phyloP scores from a whole-genome alignment of 305 asterid species.

The Euphrasia arctica region DNA sequence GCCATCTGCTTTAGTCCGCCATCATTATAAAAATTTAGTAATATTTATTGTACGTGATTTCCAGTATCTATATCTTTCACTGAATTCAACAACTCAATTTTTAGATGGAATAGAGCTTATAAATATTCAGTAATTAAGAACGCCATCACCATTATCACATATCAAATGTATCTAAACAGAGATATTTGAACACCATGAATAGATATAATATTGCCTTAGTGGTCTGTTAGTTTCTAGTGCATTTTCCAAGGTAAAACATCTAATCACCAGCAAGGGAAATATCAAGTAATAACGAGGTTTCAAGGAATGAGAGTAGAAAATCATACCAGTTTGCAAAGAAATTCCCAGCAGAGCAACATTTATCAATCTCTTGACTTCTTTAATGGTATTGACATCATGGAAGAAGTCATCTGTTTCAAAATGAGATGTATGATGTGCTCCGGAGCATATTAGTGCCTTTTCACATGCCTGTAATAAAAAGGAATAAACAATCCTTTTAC shows the following conservation, averaged over 20 bases:
- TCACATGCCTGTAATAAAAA: constrained; percentile 60
- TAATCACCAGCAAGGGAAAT: constrained; percentile 15
- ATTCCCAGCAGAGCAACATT: constrained; percentile 45
- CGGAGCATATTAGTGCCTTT: constrained; percentile 47
- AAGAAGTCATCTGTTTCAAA: constrained; percentile 29
- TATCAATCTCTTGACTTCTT: constrained; percentile 55
- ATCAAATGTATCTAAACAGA: constrained; percentile 8
- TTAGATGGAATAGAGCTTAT: no score
- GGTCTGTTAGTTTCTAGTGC: constrained; percentile 5
- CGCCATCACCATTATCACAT: neutral
- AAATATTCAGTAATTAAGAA: neutral
- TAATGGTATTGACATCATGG: neutral
- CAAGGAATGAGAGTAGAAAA: constrained; percentile 16
- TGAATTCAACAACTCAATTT: no score
- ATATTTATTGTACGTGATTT: no score
- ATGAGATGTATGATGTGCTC: constrained; percentile 23
- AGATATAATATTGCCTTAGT: constrained; percentile 13
- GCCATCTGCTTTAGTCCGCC: no score
- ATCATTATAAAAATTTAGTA: no score
- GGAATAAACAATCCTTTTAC: no score
- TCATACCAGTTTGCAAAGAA: constrained; percentile 67
- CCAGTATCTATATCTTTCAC: no score
- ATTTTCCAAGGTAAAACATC: constrained; percentile 9
- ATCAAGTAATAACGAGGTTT: constrained; percentile 1
- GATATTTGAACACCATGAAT: constrained; percentile 15